Percentiles rank a stretch among this genome's conserved stretches.
phyloP scores from a whole-genome alignment of 177 flowering plant species.

The Vitis hybrid region DNA sequence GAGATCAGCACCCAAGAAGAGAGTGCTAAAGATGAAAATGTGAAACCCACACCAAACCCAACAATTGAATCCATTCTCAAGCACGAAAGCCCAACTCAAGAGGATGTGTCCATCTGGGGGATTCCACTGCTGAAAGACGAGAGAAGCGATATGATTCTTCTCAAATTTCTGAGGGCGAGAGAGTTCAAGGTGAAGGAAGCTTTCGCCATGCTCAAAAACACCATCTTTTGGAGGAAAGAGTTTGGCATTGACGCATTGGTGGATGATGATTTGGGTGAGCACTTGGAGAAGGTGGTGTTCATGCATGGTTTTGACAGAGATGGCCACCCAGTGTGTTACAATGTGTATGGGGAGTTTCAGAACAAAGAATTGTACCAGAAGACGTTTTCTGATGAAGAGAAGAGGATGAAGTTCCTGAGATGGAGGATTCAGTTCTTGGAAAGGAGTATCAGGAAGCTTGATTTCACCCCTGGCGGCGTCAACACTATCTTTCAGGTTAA shows the following conservation, averaged over 20 bases:
- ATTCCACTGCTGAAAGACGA: slow-evolving; percentile 55
- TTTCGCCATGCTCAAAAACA: slow-evolving; percentile 46
- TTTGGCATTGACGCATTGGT: slow-evolving; percentile 47
- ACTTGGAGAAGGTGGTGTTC: slow-evolving; percentile 61
- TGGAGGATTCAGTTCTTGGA: slow-evolving; percentile 73
- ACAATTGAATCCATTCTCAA: too few relatives aligned
- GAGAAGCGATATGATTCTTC: slow-evolving; percentile 48
- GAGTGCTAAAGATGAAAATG: slow-evolving; percentile 7
- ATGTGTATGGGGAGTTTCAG: slow-evolving; percentile 69
- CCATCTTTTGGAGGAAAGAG: slow-evolving; percentile 52
- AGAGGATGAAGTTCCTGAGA: slow-evolving; percentile 42
- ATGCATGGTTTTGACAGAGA: slow-evolving; percentile 60
- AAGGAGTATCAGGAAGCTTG: slow-evolving; percentile 65
- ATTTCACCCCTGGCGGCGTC: slow-evolving; percentile 53
- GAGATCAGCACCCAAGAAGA: slow-evolving; percentile 12
- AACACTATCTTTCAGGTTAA: slow-evolving; percentile 56
- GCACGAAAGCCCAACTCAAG: slow-evolving; percentile 5
- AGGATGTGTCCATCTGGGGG: slow-evolving; percentile 58
- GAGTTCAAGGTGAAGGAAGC: slow-evolving; percentile 61
- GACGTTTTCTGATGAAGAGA: slow-evolving; percentile 51
- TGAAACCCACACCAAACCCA: slow-evolving; percentile 1
- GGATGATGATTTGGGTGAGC: slow-evolving; percentile 49
- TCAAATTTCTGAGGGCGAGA: slow-evolving; percentile 62
- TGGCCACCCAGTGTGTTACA: slow-evolving; percentile 70
- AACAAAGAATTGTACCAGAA: slow-evolving; percentile 54